These are phyloP conservation scores for Syzygium grande DNA, from an alignment of 345 rosid genomes.

Conservation along the genomic window DNA sequence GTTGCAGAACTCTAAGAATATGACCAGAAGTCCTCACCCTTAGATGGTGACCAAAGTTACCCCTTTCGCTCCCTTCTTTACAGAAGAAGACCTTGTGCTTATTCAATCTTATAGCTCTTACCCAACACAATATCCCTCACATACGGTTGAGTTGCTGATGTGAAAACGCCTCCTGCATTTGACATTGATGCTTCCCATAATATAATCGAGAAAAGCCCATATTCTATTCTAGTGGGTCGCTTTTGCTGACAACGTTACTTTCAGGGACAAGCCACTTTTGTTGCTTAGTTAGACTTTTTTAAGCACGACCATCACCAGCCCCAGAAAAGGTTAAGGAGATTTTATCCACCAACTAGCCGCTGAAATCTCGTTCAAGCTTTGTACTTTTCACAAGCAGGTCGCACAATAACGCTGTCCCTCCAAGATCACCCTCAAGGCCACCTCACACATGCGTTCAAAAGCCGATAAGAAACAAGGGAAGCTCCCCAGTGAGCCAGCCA, in stretches of 20 bases:
- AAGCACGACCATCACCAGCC: background rate
- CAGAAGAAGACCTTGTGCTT: conserved; percentile 10
- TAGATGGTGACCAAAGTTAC: conserved; percentile 3
- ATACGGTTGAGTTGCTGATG: conserved; percentile 4
- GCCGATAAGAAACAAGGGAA: background rate
- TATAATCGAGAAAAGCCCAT: background rate
- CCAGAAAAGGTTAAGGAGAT: background rate
- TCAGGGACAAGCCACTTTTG: background rate
- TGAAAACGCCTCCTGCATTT: conserved; percentile 11
- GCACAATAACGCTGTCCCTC: background rate
- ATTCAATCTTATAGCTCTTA: conserved; percentile 5
- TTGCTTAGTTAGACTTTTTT: conserved; percentile 28
- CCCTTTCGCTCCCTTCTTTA: conserved; percentile 13
- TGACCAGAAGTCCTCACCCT: background rate
- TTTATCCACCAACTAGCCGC: conserved; percentile 15
- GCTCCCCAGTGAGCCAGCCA: background rate
- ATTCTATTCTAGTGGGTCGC: conserved; percentile 11
- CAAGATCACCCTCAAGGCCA: background rate
- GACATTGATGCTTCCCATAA: background rate
- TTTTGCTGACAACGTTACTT: conserved; percentile 19
- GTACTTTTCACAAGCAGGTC: background rate
- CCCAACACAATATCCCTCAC: background rate
- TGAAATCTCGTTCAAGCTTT: conserved; percentile 12
- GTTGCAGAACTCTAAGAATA: background rate
- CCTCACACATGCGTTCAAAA: background rate